phyloP scores from a whole-genome alignment of 176 grass and related monocot species.

The Musa itinerans region DNA sequence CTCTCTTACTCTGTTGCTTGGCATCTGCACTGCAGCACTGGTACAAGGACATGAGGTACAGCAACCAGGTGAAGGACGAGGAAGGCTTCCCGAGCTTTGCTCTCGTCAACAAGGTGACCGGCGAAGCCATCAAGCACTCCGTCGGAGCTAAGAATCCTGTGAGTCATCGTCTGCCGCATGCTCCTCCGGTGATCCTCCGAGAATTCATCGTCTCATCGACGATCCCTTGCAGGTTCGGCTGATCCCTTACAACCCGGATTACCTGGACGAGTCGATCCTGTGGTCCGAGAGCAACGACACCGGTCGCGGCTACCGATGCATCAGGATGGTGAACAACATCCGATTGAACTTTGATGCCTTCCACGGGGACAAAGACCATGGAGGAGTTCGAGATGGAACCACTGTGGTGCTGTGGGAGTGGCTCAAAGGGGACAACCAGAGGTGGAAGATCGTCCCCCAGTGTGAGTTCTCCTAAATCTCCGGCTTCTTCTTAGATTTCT shows the following conservation, averaged over 20 bases:
- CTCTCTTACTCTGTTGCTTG: not conserved
- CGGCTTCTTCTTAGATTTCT: not conserved
- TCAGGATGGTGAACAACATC: slow-evolving; percentile 98
- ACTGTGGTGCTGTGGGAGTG: slow-evolving; percentile 78
- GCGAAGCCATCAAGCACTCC: slow-evolving; percentile 82
- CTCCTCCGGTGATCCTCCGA: too few relatives aligned
- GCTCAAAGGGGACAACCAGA: slow-evolving; percentile 92
- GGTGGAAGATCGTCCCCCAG: slow-evolving; percentile 83
- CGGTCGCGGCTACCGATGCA: slow-evolving; percentile 61
- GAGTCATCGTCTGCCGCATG: not conserved
- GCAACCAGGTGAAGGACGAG: slow-evolving; percentile 70
- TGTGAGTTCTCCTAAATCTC: slow-evolving; percentile 34
- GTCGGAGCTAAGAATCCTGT: slow-evolving; percentile 59
- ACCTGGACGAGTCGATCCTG: slow-evolving; percentile 76
- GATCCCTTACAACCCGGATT: slow-evolving; percentile 56
- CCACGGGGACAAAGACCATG: slow-evolving; percentile 77
- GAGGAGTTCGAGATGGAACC: slow-evolving; percentile 77
- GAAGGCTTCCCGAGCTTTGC: slow-evolving; percentile 83
- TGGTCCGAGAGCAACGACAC: slow-evolving; percentile 89
- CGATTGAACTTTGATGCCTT: slow-evolving; percentile 84
- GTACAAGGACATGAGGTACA: slow-evolving; percentile 82
- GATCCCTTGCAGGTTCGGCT: slow-evolving; percentile 44
- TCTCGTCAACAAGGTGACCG: slow-evolving; percentile 67
- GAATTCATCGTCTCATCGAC: too few relatives aligned
- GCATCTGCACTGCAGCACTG: slow-evolving; percentile 44